Percentiles rank a stretch among this genome's conserved stretches.
Conservation (phyloP, 306 rosid genomes). For the Betula pendula region DNA sequence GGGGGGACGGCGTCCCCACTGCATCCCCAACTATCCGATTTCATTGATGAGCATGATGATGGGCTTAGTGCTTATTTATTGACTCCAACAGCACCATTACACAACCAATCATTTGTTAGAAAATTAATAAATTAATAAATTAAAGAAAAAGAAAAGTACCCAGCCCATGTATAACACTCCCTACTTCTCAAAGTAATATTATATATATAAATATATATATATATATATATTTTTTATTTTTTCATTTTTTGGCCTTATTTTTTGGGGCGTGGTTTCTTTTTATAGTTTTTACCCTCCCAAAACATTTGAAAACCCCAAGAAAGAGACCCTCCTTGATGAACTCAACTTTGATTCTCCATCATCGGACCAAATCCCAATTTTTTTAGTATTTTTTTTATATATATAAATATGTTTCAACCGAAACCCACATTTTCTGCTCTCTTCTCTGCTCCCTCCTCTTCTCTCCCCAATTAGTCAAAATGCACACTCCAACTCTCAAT, state of each 20-base stretch:
- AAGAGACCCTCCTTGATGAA: slow-evolving; percentile 38
- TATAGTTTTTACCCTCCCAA: slow-evolving; percentile 39
- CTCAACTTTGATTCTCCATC: slow-evolving; percentile 42
- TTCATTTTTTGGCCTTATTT: not conserved
- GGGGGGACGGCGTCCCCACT: slow-evolving; percentile 1
- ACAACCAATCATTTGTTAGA: slow-evolving; percentile 36
- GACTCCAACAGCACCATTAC: slow-evolving; percentile 43
- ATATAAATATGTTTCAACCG: slow-evolving; percentile 10
- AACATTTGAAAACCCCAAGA: slow-evolving; percentile 44
- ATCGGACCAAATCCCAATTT: slow-evolving; percentile 34
- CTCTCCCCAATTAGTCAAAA: slow-evolving; percentile 30
- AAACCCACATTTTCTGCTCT: slow-evolving; percentile 18
- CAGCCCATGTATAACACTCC: slow-evolving; percentile 15
- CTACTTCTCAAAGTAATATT: slow-evolving; percentile 24
- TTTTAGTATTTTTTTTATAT: not conserved
- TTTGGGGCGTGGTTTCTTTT: not conserved
- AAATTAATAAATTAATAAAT: slow-evolving; percentile 14
- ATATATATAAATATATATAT: not conserved
- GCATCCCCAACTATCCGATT: slow-evolving; percentile 30
- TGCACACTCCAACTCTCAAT: slow-evolving; percentile 24
- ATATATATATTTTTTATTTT: not conserved
- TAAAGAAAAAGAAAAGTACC: slow-evolving; percentile 7
- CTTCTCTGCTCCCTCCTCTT: slow-evolving; percentile 3
- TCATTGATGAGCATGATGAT: slow-evolving; percentile 45
- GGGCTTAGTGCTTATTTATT: slow-evolving; percentile 31